Conservation (phyloP, 108 stramenopile genomes). For the Bacterosira constricta region DNA sequence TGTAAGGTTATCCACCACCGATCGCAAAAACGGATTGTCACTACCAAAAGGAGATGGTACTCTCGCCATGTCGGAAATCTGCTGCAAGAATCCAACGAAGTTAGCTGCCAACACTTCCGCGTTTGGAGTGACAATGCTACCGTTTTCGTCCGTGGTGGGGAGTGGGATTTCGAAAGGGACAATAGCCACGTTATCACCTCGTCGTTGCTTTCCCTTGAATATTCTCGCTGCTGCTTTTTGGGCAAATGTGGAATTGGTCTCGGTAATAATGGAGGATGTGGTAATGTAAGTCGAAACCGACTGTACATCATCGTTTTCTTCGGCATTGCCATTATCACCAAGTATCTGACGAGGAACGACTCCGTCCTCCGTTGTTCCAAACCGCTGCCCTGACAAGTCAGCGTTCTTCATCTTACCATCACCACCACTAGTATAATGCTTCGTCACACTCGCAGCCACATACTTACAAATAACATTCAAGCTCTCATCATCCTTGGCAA, state of each 20-base stretch:
- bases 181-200: too few relatives aligned
- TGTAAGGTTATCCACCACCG: slow-evolving; percentile 41
- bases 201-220: slow-evolving; percentile 26
- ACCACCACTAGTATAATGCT: slow-evolving; percentile 9
- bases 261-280: background rate
- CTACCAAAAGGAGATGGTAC: slow-evolving; percentile 56
- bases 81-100: slow-evolving; percentile 66
- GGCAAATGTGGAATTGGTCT: slow-evolving; percentile 20
- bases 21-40: slow-evolving; percentile 57
- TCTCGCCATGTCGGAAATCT: slow-evolving; percentile 48
- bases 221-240: slow-evolving; percentile 25
- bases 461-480: slow-evolving; percentile 63
- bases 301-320: too few relatives aligned
- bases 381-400: too few relatives aligned
- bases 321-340: slow-evolving; percentile 7
- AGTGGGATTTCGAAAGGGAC: slow-evolving; percentile 29
- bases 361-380: too few relatives aligned
- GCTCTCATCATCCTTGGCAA: slow-evolving; percentile 51
- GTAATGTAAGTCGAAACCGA: slow-evolving; percentile 11
- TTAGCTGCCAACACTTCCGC: slow-evolving; percentile 62
- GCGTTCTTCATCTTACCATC: too few relatives aligned
- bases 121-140: slow-evolving; percentile 4
- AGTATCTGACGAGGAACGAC: slow-evolving; percentile 3
- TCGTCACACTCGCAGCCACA: slow-evolving; percentile 40
- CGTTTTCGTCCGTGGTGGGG: background rate